These are phyloP conservation scores for Komagataella populi DNA, from an alignment of 805 yeast species.

Conservation along the genomic window DNA sequence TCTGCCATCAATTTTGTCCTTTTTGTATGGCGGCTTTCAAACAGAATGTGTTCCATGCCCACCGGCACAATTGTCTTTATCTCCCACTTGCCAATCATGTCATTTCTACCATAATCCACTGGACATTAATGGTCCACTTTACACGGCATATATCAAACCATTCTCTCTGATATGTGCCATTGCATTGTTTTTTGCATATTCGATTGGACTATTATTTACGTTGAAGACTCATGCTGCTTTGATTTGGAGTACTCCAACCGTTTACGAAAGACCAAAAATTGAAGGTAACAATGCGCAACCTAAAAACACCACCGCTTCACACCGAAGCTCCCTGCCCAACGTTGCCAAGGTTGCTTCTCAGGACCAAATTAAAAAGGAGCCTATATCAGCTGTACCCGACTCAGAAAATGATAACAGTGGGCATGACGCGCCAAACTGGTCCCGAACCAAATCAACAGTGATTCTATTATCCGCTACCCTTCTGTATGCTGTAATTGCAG, in stretches of 20 bases:
- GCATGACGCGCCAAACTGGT: constrained; percentile 97
- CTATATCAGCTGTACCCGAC: constrained; percentile 7
- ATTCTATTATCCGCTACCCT: constrained; percentile 77
- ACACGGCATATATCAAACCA: constrained; percentile 60
- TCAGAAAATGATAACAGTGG: constrained; percentile 37
- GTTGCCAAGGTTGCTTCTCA: constrained; percentile 5
- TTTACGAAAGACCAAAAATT: constrained; percentile 18
- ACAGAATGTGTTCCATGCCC: constrained; percentile 53
- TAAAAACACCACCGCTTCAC: not conserved
- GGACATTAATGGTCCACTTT: constrained; percentile 48
- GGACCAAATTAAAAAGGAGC: constrained; percentile 2
- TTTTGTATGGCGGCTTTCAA: constrained; percentile 80
- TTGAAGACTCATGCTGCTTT: constrained; percentile 91
- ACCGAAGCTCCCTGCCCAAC: constrained; percentile 1
- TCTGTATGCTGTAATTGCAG: constrained; percentile 87
- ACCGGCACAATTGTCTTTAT: constrained; percentile 15
- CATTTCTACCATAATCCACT: constrained; percentile 69
- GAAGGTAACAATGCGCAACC: not conserved
- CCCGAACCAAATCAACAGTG: constrained; percentile 67
- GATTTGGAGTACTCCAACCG: constrained; percentile 74
- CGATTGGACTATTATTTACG: constrained; percentile 85
- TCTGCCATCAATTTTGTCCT: constrained; percentile 83
- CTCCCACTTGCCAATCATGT: constrained; percentile 43
- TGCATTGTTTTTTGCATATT: constrained; percentile 70
- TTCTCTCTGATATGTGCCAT: constrained; percentile 71